Percentiles rank a stretch among this genome's conserved stretches.
Evolutionary conservation across 768 basidiomycete genomes (phyloP).

Genomic region (Obba rivulosa): DNA sequence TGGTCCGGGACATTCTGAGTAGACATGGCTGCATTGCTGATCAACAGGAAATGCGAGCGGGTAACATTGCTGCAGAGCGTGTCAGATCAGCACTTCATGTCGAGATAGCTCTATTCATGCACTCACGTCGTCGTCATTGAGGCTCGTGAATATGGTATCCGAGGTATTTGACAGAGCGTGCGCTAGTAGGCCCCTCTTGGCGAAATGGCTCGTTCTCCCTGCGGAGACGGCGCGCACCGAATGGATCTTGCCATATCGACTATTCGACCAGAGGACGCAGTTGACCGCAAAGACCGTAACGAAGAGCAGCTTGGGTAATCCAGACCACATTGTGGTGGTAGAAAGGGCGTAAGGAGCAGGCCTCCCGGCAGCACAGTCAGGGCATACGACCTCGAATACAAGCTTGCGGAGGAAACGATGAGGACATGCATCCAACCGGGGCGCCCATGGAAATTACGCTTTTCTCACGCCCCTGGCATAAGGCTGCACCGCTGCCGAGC

Average conservation of each 20-base stretch:
- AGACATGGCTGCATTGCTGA: constrained; percentile 64
- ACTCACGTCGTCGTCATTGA: constrained; percentile 2
- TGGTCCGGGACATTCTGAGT: constrained; percentile 47
- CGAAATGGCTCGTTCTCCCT: background rate
- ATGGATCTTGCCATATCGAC: constrained; percentile 21
- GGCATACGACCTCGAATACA: constrained; percentile 8
- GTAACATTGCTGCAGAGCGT: constrained; percentile 44
- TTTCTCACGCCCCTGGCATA: background rate
- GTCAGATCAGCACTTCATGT: background rate
- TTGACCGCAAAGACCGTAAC: constrained; percentile 48
- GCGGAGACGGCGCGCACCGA: constrained; percentile 4
- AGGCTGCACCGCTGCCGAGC: background rate
- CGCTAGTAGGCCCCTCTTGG: constrained; percentile 7
- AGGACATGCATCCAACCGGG: constrained; percentile 2
- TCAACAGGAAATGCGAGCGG: constrained; percentile 50
- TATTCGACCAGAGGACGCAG: constrained; percentile 58
- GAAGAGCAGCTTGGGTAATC: constrained; percentile 45
- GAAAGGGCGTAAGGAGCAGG: background rate
- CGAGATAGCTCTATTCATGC: too few species aligned
- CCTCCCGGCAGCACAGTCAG: constrained; percentile 1
- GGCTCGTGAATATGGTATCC: background rate
- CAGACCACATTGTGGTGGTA: constrained; percentile 40
- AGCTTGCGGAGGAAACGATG: background rate
- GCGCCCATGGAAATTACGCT: background rate
- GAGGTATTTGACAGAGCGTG: background rate